phyloP scores from a whole-genome alignment of 371 early-diverging fungal species.

The Batkoa obscura region DNA sequence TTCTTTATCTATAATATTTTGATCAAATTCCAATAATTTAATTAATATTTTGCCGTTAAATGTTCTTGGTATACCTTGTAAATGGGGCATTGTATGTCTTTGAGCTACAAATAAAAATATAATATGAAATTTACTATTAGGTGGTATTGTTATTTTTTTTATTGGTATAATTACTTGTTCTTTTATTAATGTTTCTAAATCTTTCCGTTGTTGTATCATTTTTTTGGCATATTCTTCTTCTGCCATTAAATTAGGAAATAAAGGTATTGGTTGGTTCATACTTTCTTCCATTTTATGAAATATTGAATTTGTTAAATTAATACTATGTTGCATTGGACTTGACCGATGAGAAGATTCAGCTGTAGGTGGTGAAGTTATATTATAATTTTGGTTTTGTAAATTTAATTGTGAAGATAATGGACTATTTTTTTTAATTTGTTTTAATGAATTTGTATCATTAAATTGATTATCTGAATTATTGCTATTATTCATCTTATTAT shows the following conservation, averaged over 20 bases:
- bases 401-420: neutral
- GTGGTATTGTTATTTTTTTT: constrained; percentile 38
- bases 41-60: constrained; percentile 62
- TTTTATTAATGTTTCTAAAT: constrained; percentile 48
- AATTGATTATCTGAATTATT: no score
- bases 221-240: constrained; percentile 74
- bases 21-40: constrained; percentile 59
- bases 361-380: no score
- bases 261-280: constrained; percentile 26
- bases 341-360: no score
- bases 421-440: no score
- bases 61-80: constrained; percentile 59
- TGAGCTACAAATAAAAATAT: constrained; percentile 61
- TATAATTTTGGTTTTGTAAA: neutral
- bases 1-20: constrained; percentile 30
- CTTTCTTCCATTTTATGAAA: no score
- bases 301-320: no score
- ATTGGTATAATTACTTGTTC: constrained; percentile 48
- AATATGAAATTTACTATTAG: constrained; percentile 43
- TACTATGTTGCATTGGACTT: neutral
- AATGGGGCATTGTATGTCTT: constrained; percentile 24
- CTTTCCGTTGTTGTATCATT: constrained; percentile 49
- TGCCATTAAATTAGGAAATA: constrained; percentile 47
- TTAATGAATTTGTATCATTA: no score
- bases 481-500: no score